Conservation (phyloP, 2,329 filamentous ascomycete species). For the Dothideomycetes sp. region DNA sequence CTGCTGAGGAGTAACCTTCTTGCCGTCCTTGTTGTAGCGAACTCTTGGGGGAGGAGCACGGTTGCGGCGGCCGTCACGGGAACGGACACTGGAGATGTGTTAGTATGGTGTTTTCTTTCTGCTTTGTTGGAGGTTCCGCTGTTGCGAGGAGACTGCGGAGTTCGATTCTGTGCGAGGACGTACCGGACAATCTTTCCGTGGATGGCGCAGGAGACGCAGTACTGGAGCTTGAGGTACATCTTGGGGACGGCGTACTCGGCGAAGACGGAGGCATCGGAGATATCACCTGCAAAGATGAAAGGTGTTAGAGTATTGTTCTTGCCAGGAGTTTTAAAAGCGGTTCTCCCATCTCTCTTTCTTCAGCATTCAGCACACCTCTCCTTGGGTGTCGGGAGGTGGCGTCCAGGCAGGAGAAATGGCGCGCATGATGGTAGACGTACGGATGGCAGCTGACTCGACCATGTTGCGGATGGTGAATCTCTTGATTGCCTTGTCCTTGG, state of each 20-base stretch:
- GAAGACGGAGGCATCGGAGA: conserved; percentile 99
- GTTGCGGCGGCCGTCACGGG: conserved; percentile 94
- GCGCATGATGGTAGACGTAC: conserved; percentile 54
- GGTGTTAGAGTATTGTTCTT: conserved; percentile 5
- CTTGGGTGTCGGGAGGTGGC: too few relatives aligned
- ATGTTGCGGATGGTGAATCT: conserved; percentile 99
- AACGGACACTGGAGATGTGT: conserved; percentile 66
- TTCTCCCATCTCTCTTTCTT: not conserved
- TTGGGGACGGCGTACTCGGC: conserved; percentile 98
- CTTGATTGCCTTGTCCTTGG: conserved; percentile 99
- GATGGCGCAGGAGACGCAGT: conserved; percentile 99
- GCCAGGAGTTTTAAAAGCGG: too few relatives aligned
- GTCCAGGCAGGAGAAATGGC: not conserved
- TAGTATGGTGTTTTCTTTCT: conserved; percentile 12
- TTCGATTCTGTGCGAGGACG: conserved; percentile 34
- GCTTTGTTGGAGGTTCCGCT: not conserved
- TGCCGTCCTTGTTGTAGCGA: conserved; percentile 99
- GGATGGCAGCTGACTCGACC: conserved; percentile 99
- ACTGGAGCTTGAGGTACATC: conserved; percentile 99
- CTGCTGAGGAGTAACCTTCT: conserved; percentile 93
- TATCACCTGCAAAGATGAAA: conserved; percentile 72
- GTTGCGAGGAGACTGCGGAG: not conserved
- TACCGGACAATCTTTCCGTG: conserved; percentile 99
- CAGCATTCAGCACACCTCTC: too few relatives aligned
- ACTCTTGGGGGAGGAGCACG: conserved; percentile 94